phyloP scores from a whole-genome alignment of 2,329 filamentous ascomycete genomes.

The Penicillium griseofulvum region DNA sequence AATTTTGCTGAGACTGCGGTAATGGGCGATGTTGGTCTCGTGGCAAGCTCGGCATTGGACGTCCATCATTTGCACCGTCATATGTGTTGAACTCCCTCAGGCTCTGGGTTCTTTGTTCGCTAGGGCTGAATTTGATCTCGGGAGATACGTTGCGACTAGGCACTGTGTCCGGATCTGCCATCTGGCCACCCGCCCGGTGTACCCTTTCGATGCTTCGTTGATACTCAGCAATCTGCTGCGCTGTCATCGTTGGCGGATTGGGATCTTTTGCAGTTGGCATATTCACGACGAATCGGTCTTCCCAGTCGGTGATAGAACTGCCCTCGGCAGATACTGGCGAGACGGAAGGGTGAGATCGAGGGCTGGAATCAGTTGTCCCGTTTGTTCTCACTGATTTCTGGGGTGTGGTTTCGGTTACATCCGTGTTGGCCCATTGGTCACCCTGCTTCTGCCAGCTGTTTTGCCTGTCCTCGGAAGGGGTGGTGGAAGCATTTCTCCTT shows the following conservation, averaged over 20 bases:
- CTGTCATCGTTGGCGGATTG: conserved; percentile 41
- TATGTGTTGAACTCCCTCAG: conserved; percentile 13
- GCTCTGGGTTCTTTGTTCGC: conserved; percentile 16
- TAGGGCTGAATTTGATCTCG: conserved; percentile 32
- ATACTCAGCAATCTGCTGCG: conserved; percentile 39
- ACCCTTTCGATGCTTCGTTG: conserved; percentile 38
- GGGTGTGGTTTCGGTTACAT: conserved; percentile 24
- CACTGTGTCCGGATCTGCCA: conserved; percentile 32
- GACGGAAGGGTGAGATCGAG: conserved; percentile 27
- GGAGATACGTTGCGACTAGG: conserved; percentile 31
- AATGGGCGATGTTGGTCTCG: not conserved
- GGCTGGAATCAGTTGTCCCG: conserved; percentile 25
- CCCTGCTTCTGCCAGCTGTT: conserved; percentile 36
- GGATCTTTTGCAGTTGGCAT: conserved; percentile 46
- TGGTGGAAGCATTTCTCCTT: conserved; percentile 11
- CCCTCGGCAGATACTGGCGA: conserved; percentile 33
- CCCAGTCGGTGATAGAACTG: conserved; percentile 35
- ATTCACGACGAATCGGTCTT: conserved; percentile 44
- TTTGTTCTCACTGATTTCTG: conserved; percentile 20
- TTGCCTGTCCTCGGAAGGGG: conserved; percentile 6
- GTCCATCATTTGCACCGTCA: conserved; percentile 20
- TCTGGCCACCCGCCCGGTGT: conserved; percentile 29
- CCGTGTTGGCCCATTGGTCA: conserved; percentile 37
- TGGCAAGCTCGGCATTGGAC: not conserved
- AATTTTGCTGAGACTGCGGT: not conserved